phyloP scores from a whole-genome alignment of 192 early-diverging fungal genomes.

The Haplosporangium gracile region DNA sequence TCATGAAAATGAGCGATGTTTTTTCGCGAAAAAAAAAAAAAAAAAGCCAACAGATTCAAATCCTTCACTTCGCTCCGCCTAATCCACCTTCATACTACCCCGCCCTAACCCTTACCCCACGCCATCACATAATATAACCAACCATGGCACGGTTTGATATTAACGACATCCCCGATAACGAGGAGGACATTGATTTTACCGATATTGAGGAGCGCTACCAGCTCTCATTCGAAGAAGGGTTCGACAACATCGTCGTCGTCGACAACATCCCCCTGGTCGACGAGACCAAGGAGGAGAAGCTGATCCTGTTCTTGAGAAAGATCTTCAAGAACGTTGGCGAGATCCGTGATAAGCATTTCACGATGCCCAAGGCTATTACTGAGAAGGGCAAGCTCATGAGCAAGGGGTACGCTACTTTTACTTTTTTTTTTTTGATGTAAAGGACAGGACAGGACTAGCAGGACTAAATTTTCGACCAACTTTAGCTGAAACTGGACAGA shows the following conservation, averaged over 20 bases:
- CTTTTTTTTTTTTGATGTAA: neutral
- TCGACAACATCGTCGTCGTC: slow-evolving; percentile 89
- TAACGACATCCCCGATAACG: slow-evolving; percentile 73
- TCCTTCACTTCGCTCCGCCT: neutral
- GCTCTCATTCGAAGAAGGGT: slow-evolving; percentile 80
- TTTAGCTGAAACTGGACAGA: neutral
- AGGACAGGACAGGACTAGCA: neutral
- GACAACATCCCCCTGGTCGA: slow-evolving; percentile 94
- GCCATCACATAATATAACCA: neutral
- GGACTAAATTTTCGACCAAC: no score
- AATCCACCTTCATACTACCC: neutral
- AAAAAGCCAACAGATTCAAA: no score
- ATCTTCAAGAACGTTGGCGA: slow-evolving; percentile 85
- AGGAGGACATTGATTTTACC: slow-evolving; percentile 90
- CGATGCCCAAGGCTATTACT: slow-evolving; percentile 87
- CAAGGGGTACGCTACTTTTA: slow-evolving; percentile 77
- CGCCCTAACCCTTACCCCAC: neutral
- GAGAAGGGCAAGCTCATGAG: slow-evolving; percentile 75
- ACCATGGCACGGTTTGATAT: slow-evolving; percentile 64
- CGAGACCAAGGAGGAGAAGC: slow-evolving; percentile 86
- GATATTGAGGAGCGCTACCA: slow-evolving; percentile 88
- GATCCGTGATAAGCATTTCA: slow-evolving; percentile 86
- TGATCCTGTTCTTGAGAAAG: slow-evolving; percentile 79
- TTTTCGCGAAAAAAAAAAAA: no score
- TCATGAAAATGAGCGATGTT: no score